These are phyloP conservation scores for Ciborinia camelliae DNA, from an alignment of 2,329 filamentous ascomycete species.

Conservation along the genomic window DNA sequence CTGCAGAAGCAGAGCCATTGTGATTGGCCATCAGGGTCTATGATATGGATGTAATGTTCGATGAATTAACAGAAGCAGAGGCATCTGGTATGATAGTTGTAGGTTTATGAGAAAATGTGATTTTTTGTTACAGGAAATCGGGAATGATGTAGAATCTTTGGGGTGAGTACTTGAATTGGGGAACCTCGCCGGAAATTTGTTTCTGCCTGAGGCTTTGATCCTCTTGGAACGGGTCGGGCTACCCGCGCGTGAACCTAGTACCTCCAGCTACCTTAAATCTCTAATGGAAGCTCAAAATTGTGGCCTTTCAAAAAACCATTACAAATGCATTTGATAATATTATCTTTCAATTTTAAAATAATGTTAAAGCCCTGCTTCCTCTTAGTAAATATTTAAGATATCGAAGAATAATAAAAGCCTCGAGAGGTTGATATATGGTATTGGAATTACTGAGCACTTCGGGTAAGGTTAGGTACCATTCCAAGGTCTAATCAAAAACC, in stretches of 20 bases:
- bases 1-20: constrained; percentile 17
- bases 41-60: constrained; percentile 30
- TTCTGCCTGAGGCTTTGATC: neutral
- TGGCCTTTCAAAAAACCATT: neutral
- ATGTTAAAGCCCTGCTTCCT: neutral
- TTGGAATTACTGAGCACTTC: no score
- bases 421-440: neutral
- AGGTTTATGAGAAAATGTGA: neutral
- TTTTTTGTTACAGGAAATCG: neutral
- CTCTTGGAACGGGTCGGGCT: no score
- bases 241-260: no score
- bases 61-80: constrained; percentile 21
- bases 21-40: constrained; percentile 30
- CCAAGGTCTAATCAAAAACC: neutral
- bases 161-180: neutral
- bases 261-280: neutral
- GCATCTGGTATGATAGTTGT: constrained; percentile 23
- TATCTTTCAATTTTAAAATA: neutral
- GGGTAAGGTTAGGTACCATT: no score
- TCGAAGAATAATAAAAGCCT: neutral
- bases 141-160: neutral
- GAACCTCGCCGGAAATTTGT: constrained; percentile 4
- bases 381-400: neutral
- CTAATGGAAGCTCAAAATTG: neutral
- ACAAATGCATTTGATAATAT: neutral